Conservation (phyloP, 371 early-diverging fungal genomes). For the Rhizopus arrhizus region DNA sequence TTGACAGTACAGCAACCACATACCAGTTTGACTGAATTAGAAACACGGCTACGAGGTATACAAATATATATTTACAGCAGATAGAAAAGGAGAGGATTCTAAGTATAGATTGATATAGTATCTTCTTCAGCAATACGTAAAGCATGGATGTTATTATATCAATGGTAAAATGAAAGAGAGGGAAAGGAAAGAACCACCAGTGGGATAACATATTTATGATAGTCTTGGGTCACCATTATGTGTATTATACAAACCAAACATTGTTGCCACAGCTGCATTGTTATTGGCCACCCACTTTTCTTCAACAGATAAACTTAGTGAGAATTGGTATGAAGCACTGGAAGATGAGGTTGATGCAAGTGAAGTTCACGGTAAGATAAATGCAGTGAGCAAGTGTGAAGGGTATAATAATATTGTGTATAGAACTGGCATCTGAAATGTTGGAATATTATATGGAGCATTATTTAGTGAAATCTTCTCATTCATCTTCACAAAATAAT, state of each 20-base stretch:
- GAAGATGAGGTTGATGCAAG: slow-evolving; percentile 29
- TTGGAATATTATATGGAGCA: slow-evolving; percentile 33
- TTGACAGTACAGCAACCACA: slow-evolving; percentile 77
- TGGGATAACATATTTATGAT: neutral
- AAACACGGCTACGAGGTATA: slow-evolving; percentile 40
- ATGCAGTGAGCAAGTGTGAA: neutral
- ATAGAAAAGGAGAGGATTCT: neutral
- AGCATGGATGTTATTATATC: slow-evolving; percentile 71
- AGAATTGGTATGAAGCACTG: slow-evolving; percentile 32
- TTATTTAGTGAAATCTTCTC: slow-evolving; percentile 24
- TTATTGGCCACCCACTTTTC: slow-evolving; percentile 35
- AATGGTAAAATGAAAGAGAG: slow-evolving; percentile 38
- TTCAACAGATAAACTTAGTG: slow-evolving; percentile 18
- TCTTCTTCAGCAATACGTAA: slow-evolving; percentile 50
- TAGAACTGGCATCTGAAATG: slow-evolving; percentile 43
- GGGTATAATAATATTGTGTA: neutral
- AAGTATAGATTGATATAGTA: slow-evolving; percentile 32
- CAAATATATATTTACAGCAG: neutral
- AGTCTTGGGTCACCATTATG: slow-evolving; percentile 44
- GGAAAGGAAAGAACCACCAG: neutral
- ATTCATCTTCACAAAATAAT: slow-evolving; percentile 19
- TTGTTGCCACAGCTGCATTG: slow-evolving; percentile 41
- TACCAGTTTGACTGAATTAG: slow-evolving; percentile 46
- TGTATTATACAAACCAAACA: slow-evolving; percentile 34
- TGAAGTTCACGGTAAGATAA: slow-evolving; percentile 30